Evolutionary conservation across 2,329 filamentous ascomycete species (phyloP), one percentile per base, ranked within the genome.

Genomic region (Allantophomopsis lycopodina): DNA sequence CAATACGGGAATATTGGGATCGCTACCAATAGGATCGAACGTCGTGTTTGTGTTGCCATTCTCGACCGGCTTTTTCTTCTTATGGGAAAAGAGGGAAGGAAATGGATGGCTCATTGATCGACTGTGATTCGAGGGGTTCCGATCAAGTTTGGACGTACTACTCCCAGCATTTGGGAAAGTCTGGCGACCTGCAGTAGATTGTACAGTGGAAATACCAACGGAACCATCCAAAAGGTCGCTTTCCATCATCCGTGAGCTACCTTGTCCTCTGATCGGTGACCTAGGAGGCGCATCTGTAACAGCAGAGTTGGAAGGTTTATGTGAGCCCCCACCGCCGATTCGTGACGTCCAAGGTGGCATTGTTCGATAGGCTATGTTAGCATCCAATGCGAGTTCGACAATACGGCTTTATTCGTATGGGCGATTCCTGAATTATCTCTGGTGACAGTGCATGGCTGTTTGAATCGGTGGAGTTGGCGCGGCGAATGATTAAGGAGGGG

Each of bases 81-180:
- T 77, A 45, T 62, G 61, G 23, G 71, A 68, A 53, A 88, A 84
- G 23, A 87, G 60, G 14, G 76, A 78, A 7, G 83, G 79, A 47
- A 89, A 82, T 10, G 84, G 83, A 52, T 89, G 79, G 66, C 84
- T 91, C 63, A 82, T 73, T 40, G 84, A 88, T 15, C 55, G 50
- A 15, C 50, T 51, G 46, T 55, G 54, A 23, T 46, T 35, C 7
- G 39, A 16, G 17, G 41, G 32, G 40, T 41, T 40, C 37, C 48
- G 35, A 37, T 20, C 32, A 13, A 38, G 20, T 32, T 42, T 48
- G 14, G 47, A 46, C 21, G 42, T 28, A 28, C 23, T 28, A 36
- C 17, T 16, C 44, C 15, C 45, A 40, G 13, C 38, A 37, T 41
- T 43, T 39, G 36, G 42, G 39, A 28, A 35, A 42, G 16, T 41